Conservation (phyloP, 352 stramenopile species). For the Phytophthora meadii region DNA sequence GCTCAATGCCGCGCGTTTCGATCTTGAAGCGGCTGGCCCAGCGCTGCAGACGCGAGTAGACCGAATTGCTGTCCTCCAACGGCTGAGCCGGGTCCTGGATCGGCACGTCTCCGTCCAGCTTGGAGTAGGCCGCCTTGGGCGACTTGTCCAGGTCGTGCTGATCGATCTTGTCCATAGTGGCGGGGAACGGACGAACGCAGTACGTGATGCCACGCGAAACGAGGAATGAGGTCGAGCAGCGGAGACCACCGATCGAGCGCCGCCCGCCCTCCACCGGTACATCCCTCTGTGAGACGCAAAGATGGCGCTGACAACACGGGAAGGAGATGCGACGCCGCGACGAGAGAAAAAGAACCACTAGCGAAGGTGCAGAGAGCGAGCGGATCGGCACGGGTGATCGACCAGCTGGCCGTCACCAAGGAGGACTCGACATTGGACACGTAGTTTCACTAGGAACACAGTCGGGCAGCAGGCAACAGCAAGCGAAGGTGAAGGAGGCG, state of each 20-base stretch:
- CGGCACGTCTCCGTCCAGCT: slow-evolving; percentile 33
- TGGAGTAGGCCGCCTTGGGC: slow-evolving; percentile 29
- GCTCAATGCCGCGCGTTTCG: slow-evolving; percentile 55
- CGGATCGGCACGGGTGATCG: slow-evolving; percentile 17
- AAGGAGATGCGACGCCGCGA: slow-evolving; percentile 27
- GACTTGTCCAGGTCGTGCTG: slow-evolving; percentile 10
- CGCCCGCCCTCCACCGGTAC: slow-evolving; percentile 3
- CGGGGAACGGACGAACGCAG: not conserved
- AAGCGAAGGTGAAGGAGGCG: slow-evolving; percentile 8
- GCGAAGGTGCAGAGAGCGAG: slow-evolving; percentile 21
- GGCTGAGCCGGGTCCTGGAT: slow-evolving; percentile 15
- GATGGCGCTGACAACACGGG: slow-evolving; percentile 35
- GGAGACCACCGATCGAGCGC: slow-evolving; percentile 15
- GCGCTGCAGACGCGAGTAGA: slow-evolving; percentile 35
- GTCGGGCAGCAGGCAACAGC: not conserved
- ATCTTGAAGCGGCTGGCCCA: slow-evolving; percentile 47
- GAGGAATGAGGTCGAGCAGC: slow-evolving; percentile 22
- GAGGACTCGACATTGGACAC: slow-evolving; percentile 6
- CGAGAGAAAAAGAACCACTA: slow-evolving; percentile 30
- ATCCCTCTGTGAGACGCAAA: slow-evolving; percentile 21
- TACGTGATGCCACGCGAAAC: slow-evolving; percentile 22
- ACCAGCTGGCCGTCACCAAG: slow-evolving; percentile 15
- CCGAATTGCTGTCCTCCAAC: slow-evolving; percentile 26
- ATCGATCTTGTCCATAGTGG: slow-evolving; percentile 34
- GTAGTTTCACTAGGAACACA: slow-evolving; percentile 9